A percentile compares a stretch with the other conserved stretches of the same genome.
These are phyloP conservation scores for Cucumis cinereus DNA, from an alignment of 306 rosid genomes.

Conservation along the genomic window DNA sequence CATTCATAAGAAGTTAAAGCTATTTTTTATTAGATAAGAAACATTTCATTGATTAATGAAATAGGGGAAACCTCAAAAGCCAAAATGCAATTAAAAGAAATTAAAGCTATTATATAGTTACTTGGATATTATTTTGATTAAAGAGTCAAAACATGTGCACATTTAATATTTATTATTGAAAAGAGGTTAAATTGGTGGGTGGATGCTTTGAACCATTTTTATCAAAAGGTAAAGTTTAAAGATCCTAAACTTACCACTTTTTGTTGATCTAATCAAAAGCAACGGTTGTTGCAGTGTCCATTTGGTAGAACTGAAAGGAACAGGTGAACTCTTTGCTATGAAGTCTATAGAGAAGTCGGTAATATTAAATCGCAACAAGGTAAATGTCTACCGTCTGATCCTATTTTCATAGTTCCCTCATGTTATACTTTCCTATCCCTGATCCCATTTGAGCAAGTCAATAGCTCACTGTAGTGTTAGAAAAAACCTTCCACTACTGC, in stretches of 20 bases:
- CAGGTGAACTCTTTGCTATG: conserved; percentile 79
- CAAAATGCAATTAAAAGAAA: no score
- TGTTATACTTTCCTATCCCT: neutral
- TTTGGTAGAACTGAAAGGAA: conserved; percentile 75
- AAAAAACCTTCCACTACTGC: no score
- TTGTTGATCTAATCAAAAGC: neutral
- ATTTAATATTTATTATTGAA: neutral
- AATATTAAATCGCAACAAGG: conserved; percentile 92
- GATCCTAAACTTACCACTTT: neutral
- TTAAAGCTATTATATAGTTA: neutral
- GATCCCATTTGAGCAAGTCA: neutral
- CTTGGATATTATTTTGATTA: neutral
- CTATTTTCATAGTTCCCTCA: neutral
- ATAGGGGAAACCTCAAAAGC: no score
- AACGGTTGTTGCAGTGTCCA: conserved; percentile 53
- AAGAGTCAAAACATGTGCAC: neutral
- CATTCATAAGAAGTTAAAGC: neutral
- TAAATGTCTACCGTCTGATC: conserved; percentile 5
- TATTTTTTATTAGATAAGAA: no score
- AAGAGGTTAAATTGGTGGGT: neutral
- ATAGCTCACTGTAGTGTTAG: no score
- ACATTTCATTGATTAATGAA: no score
- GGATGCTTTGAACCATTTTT: neutral
- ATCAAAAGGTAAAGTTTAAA: neutral
- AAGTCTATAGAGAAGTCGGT: conserved; percentile 91